Evolutionary conservation across 306 rosid genomes (phyloP), one percentile per base, ranked within the genome.

Genomic region (Abrus precatorius): DNA sequence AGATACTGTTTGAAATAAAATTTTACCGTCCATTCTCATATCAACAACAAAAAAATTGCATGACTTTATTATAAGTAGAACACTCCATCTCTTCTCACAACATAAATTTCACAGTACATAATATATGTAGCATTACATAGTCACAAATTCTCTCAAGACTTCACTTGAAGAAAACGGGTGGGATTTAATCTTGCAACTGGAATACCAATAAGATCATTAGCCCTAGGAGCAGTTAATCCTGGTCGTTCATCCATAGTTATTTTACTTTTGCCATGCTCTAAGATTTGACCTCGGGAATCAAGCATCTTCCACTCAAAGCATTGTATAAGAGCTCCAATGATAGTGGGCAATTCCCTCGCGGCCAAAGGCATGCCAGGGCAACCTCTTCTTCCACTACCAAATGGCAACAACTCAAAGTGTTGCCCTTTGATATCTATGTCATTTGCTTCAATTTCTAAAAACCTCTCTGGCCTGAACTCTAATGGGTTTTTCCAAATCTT

Each of bases 311-410:
- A 88, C 33, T 86, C 85, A 28, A 91, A 89, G 41, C 93, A 91
- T 3, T 91, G 92, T 10, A 80, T 41, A 69, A 90, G 27, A 28
- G 84, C 74, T 5, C 85, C 91, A 8, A 86, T 34, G 1, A 89
- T 4, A 0, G 74, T 64, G 1, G 93, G 91, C 60, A 85, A 30
- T 71, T 85, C 85, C 6, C 82, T 74, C 86, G 84, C 67, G 54
- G 87, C 87, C 54, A 91, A 77, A 9, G 82, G 76, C 63, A 87
- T 12, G 0, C 91, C 90, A 0, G 92, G 91, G 59, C 92, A 91
- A 0, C 80, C 86, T 75, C 97, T 80, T 36, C 93, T 86, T 9
- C 93, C 93, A 0, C 66, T 53, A 1, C 96, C 93, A 41, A 91
- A 90, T 2, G 91, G 89, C 54, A 90, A 30, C 14, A 77, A 41